phyloP scores from a whole-genome alignment of 2,329 filamentous ascomycete species.

The Phialocephala sp. region DNA sequence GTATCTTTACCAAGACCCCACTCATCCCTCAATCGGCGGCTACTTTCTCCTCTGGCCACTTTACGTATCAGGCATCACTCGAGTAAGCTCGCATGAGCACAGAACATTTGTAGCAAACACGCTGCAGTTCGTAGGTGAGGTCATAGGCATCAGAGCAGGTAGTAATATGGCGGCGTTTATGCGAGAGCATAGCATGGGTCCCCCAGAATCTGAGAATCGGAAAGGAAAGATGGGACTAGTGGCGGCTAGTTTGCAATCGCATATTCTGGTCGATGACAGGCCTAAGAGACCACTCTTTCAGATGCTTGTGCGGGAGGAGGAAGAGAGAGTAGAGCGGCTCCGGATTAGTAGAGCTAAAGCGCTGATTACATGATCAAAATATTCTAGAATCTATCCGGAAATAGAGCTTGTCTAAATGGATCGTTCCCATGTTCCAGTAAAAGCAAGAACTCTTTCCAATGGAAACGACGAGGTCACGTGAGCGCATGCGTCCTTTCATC shows the following conservation, averaged over 20 bases:
- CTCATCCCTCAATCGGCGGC: constrained; percentile 22
- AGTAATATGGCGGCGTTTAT: constrained; percentile 51
- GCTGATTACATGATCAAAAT: neutral
- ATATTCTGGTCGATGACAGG: neutral
- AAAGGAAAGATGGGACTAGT: neutral
- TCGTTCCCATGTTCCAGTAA: too few relatives aligned
- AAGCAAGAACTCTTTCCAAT: too few relatives aligned
- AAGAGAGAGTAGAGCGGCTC: constrained; percentile 1
- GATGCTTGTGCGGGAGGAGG: constrained; percentile 10
- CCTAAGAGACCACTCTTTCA: neutral
- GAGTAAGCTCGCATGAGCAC: neutral
- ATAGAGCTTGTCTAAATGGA: too few relatives aligned
- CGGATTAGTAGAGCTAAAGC: neutral
- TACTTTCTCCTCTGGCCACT: constrained; percentile 35
- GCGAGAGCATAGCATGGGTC: neutral
- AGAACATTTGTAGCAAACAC: constrained; percentile 34
- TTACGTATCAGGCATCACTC: constrained; percentile 24
- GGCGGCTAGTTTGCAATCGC: neutral
- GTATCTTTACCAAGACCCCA: constrained; percentile 1
- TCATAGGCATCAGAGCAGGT: constrained; percentile 61
- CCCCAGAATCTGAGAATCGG: neutral
- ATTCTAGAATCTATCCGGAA: too few relatives aligned
- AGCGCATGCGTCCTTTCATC: too few relatives aligned
- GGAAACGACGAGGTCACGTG: too few relatives aligned
- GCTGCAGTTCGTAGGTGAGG: constrained; percentile 57